A percentile compares a stretch with the other conserved stretches of the same genome.
Evolutionary conservation across 2,329 filamentous ascomycete genomes (phyloP).

Genomic region (Helotiales sp.): DNA sequence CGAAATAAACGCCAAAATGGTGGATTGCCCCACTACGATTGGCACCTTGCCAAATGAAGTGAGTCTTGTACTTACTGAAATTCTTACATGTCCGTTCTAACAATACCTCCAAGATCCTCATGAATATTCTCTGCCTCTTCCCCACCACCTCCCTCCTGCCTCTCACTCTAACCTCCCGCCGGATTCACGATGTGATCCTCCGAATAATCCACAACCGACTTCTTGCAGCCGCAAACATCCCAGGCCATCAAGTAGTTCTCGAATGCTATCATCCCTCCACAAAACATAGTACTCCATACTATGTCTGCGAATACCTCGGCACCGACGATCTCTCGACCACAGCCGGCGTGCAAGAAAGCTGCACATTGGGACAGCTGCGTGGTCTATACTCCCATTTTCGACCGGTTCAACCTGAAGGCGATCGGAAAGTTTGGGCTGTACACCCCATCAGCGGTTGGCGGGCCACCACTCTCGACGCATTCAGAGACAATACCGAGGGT

Average conservation of each 20-base stretch:
- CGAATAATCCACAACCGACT: slow-evolving; percentile 69
- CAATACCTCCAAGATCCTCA: slow-evolving; percentile 50
- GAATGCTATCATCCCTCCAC: slow-evolving; percentile 78
- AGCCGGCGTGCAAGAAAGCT: not conserved
- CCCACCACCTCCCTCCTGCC: slow-evolving; percentile 56
- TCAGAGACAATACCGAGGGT: slow-evolving; percentile 44
- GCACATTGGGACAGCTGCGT: slow-evolving; percentile 14
- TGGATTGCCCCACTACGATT: not conserved
- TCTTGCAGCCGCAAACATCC: slow-evolving; percentile 58
- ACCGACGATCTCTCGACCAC: slow-evolving; percentile 47
- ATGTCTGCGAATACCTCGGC: slow-evolving; percentile 71
- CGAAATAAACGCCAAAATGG: slow-evolving; percentile 4
- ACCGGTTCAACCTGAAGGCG: slow-evolving; percentile 25
- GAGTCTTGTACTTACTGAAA: not conserved
- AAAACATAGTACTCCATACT: slow-evolving; percentile 69
- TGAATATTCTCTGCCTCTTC: slow-evolving; percentile 54
- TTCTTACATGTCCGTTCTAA: not conserved
- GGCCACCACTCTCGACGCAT: slow-evolving; percentile 36
- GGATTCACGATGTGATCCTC: slow-evolving; percentile 65
- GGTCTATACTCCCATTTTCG: slow-evolving; percentile 31
- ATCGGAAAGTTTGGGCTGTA: slow-evolving; percentile 22
- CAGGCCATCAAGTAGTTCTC: slow-evolving; percentile 69
- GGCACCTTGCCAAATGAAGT: slow-evolving; percentile 20
- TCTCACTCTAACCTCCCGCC: slow-evolving; percentile 62
- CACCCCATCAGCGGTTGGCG: slow-evolving; percentile 45